Base-by-base conservation (phyloP, 2,329 filamentous ascomycete genomes). In the Paecilomyces variotii region DNA sequence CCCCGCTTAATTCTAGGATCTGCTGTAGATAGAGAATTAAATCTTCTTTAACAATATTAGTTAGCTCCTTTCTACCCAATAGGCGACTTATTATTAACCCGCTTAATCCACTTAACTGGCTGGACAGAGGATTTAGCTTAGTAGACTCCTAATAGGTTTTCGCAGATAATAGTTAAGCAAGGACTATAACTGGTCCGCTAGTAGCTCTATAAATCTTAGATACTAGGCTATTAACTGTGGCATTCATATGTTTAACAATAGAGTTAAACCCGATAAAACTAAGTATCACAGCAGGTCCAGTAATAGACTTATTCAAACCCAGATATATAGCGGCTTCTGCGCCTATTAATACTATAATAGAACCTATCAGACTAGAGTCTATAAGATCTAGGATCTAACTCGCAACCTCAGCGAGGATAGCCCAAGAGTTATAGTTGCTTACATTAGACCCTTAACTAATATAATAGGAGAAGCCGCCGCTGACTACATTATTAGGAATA, bases 81-180 rank as follows among this genome's bases (percentile, higher is more conserved):
- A 78, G 63, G 10, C 74, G 71, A 35, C 69, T 73, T 0, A 70
- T 69, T 4, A 70, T 68, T 2, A 72, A 59, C 11, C 65, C 68
- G 3, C 65, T 63, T 5, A 62, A 63, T 7, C 74, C 74, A 26
- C 73, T 65, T 1, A 62, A 64, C 4, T 67, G 60, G 27, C 63
- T 65, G n/a, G 45, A 67, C 9, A 69, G 71, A 6, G 68, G 68
- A 19, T 56, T 35, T 6, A 7, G 32, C 32, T 34, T 34, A 7
- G 60, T 64, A 56, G 70, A 69, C 54, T 70, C 73, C 50, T 56
- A 62, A 57, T 26, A 30, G 24, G 9, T 9, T n/a, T 50, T 3
- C 4, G 45, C 6, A 24, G 45, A 34, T 50, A 7, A 19, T 19
- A 19, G n/a, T 50, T 34, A 1, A 34, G 14, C 10, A 11, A 34